Base-by-base conservation (phyloP, 129 eudicot species). In the Glebionis coronaria region DNA sequence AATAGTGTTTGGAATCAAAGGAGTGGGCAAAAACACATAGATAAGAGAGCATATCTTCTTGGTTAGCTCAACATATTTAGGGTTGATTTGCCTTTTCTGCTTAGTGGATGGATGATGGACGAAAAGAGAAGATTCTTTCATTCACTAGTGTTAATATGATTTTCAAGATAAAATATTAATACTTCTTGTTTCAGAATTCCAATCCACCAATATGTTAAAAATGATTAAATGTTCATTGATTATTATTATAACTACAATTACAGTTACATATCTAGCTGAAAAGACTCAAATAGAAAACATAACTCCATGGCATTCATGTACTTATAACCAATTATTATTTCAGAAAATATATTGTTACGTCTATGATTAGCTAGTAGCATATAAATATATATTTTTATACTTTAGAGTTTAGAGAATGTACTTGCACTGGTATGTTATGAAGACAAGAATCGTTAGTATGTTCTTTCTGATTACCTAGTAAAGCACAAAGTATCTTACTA, bases 81-180 rank as follows among this genome's bases (percentile, higher is more conserved):
- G 70, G 66, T 68, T 76, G 80, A 76, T 64, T 59, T 67, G 61
- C 80, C 76, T 70, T 78, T 60, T 71, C 53, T 76, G 66, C 74
- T 64, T 78, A 74, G 86, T 74, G 86, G 80, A 62, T 65, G 74
- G 83, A 62, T 78, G 78, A 69, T 74, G 80, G 71, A 82, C 74
- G 31, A 62, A 77, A 82, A 80, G 81, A 68, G 78, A 77, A 80
- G 83, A 81, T 81, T 79, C 74, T 79, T 72, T 21, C 31, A 16
- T 63, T 66, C 69, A 68, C 44, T 69, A 59, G 73, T 71, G 25
- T 64, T 46, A 71, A 70, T 46, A 65, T 21, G 46, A 38, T 44
- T 38, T 50, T 16, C 27, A 60, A 2, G 25, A 15, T 75, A 19
- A 65, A 7, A 55, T 53, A 68, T 54, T 69, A n/a, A n/a, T n/a